A percentile compares a stretch with the other conserved stretches of the same genome.
Conservation (phyloP, 169 alveolate species). For the Eimeria maxima region DNA sequence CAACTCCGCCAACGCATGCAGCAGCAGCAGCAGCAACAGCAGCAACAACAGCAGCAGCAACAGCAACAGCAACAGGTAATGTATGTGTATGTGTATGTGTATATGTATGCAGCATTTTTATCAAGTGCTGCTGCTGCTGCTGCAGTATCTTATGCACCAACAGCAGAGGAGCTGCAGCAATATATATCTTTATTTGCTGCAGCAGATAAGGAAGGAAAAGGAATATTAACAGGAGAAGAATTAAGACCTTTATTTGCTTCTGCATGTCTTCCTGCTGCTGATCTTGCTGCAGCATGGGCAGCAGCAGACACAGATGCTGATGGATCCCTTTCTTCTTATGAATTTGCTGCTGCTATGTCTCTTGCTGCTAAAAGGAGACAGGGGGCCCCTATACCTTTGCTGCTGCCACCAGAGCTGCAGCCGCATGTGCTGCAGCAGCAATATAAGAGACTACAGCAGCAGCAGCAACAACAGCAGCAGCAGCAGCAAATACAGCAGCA, state of each 20-base stretch:
- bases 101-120: neutral
- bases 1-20: neutral
- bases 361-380: too few relatives aligned
- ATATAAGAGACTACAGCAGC: neutral
- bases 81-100: too few relatives aligned
- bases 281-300: constrained; percentile 22
- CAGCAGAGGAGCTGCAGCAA: constrained; percentile 4
- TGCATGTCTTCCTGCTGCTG: constrained; percentile 11
- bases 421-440: constrained; percentile 22
- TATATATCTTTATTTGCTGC: neutral
- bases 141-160: neutral
- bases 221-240: neutral
- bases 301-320: neutral
- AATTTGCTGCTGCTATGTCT: too few relatives aligned
- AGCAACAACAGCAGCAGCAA: too few relatives aligned
- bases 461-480: too few relatives aligned
- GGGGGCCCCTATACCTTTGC: neutral
- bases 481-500: too few relatives aligned
- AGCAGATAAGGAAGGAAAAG: neutral
- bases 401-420: constrained; percentile 21
- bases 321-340: constrained; percentile 1
- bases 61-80: too few relatives aligned
- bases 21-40: constrained; percentile 5
- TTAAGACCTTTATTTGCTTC: neutral
- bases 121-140: constrained; percentile 20